Percentiles rank a stretch among this genome's conserved stretches.
phyloP scores from a whole-genome alignment of 1,139 yeast species.

The Spathaspora jeffriesii region DNA sequence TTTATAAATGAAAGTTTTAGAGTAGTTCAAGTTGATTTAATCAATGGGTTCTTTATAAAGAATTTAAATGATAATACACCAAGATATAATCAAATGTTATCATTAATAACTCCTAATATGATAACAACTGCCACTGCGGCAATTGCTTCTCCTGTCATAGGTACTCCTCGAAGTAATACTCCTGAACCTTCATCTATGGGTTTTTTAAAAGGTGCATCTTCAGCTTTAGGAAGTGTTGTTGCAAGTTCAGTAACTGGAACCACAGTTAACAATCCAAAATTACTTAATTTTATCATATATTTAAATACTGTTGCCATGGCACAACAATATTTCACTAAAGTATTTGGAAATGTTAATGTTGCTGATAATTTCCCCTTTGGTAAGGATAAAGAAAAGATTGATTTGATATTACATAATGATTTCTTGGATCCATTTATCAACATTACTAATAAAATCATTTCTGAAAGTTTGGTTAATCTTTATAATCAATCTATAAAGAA shows the following conservation, averaged over 20 bases:
- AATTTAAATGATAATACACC: constrained; percentile 61
- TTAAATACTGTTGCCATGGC: constrained; percentile 65
- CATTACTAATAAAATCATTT: constrained; percentile 47
- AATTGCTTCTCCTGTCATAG: constrained; percentile 22
- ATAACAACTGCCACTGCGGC: constrained; percentile 8
- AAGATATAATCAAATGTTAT: constrained; percentile 43
- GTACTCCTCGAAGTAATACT: constrained; percentile 27
- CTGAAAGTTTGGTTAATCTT: constrained; percentile 54
- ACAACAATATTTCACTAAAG: constrained; percentile 51
- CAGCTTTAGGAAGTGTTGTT: constrained; percentile 48
- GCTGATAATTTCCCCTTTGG: constrained; percentile 55
- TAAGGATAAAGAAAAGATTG: constrained; percentile 46
- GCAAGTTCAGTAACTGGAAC: constrained; percentile 22
- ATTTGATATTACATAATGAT: constrained; percentile 36
- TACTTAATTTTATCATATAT: constrained; percentile 53
- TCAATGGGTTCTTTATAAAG: constrained; percentile 44
- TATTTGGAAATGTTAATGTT: constrained; percentile 41
- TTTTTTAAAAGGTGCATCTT: constrained; percentile 47
- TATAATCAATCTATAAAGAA: constrained; percentile 60
- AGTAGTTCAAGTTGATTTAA: constrained; percentile 36
- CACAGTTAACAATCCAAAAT: constrained; percentile 27
- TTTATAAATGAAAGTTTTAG: constrained; percentile 39
- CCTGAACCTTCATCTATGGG: constrained; percentile 35
- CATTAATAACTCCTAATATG: constrained; percentile 21
- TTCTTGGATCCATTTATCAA: constrained; percentile 39